phyloP scores from a whole-genome alignment of 768 basidiomycete species.

The Leucogyrophana mollusca region DNA sequence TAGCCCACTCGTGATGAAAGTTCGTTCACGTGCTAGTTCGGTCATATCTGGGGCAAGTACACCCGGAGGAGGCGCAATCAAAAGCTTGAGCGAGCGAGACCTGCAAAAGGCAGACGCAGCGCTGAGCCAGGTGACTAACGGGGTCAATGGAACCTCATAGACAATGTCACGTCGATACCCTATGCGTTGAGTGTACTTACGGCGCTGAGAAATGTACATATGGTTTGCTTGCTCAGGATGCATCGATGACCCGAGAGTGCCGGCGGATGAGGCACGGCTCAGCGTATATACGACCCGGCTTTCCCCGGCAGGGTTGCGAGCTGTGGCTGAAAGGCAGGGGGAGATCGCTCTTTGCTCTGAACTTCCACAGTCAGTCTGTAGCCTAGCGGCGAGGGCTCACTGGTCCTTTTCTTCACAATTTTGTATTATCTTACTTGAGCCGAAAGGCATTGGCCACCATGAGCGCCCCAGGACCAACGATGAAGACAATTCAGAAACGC shows the following conservation, averaged over 20 bases:
- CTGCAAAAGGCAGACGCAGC: conserved; percentile 86
- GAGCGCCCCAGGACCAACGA: conserved; percentile 38
- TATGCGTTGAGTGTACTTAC: neutral
- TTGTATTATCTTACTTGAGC: neutral
- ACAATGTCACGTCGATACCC: neutral
- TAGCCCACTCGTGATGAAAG: conserved; percentile 89
- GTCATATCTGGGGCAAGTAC: conserved; percentile 78
- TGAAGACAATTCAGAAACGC: conserved; percentile 53
- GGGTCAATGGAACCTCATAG: neutral
- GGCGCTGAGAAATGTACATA: neutral
- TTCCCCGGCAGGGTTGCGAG: conserved; percentile 9
- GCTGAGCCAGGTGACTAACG: conserved; percentile 54
- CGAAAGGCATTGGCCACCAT: conserved; percentile 14
- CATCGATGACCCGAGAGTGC: no score
- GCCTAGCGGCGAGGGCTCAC: no score
- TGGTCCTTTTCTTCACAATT: neutral
- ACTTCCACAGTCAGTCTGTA: neutral
- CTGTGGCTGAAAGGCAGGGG: neutral
- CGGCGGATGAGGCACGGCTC: no score
- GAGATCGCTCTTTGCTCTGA: neutral
- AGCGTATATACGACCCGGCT: conserved; percentile 13
- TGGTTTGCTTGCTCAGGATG: neutral
- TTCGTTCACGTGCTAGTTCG: conserved; percentile 78
- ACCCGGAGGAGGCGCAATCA: conserved; percentile 78
- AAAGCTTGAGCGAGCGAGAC: conserved; percentile 85